Evolutionary conservation across 768 basidiomycete species (phyloP).

Genomic region (Boletus rex-veris): DNA sequence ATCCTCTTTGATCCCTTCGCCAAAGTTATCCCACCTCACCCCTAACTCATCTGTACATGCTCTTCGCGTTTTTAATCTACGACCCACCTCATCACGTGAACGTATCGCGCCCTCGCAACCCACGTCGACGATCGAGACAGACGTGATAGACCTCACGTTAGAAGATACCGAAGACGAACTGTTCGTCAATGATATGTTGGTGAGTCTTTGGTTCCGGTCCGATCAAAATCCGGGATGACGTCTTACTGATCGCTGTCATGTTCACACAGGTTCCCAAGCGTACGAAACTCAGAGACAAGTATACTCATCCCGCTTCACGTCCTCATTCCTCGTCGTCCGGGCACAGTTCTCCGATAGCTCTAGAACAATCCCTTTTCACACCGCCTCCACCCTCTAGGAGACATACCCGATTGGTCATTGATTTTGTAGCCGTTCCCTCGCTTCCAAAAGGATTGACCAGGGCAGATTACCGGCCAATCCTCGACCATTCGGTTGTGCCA

Average conservation of each 20-base stretch:
- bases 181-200: slow-evolving; percentile 5
- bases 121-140: background rate
- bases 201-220: slow-evolving; percentile 13
- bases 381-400: slow-evolving; percentile 20
- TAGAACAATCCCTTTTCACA: slow-evolving; percentile 27
- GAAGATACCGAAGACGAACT: slow-evolving; percentile 24
- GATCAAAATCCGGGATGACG: slow-evolving; percentile 1
- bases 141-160: slow-evolving; percentile 22
- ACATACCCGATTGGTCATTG: slow-evolving; percentile 10
- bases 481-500: background rate
- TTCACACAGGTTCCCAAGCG: background rate
- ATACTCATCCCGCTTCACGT: slow-evolving; percentile 7
- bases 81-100: background rate
- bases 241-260: slow-evolving; percentile 2
- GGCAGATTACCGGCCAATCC: slow-evolving; percentile 16
- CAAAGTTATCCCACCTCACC: slow-evolving; percentile 2
- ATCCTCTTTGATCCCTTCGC: background rate
- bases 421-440: slow-evolving; percentile 20
- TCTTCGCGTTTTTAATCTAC: slow-evolving; percentile 4
- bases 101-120: background rate
- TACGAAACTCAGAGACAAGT: background rate
- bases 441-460: slow-evolving; percentile 22
- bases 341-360: slow-evolving; percentile 6
- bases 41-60: slow-evolving; percentile 4
- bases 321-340: background rate